phyloP scores from a whole-genome alignment of 73 alveolate species.

The Tetrahymena malaccensis region DNA sequence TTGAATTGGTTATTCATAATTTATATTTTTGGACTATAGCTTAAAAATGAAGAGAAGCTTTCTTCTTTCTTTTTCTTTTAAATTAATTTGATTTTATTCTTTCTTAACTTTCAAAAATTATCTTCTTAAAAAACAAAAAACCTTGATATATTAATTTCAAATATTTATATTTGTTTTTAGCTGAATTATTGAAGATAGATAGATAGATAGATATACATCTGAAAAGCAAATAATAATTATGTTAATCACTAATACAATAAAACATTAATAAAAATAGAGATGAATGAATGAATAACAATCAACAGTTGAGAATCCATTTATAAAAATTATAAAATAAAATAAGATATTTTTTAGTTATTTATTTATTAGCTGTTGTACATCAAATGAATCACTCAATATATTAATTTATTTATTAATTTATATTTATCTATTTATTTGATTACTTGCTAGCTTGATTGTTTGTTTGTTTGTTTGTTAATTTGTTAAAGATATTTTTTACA shows the following conservation, averaged over 20 bases:
- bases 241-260: too few species aligned
- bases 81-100: neutral
- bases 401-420: too few species aligned
- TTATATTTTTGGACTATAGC: neutral
- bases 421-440: too few species aligned
- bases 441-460: too few species aligned
- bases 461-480: too few species aligned
- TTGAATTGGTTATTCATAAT: neutral
- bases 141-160: neutral
- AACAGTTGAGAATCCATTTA: neutral
- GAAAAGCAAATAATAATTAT: too few species aligned
- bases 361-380: neutral
- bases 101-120: neutral
- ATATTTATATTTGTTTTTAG: neutral
- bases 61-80: neutral
- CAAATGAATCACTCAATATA: neutral
- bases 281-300: neutral
- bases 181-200: neutral
- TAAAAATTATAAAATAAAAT: too few species aligned
- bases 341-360: neutral
- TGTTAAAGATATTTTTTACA: neutral
- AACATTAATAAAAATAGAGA: too few species aligned
- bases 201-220: too few species aligned
- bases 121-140: neutral
- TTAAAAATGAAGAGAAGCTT: neutral